Percentiles rank a stretch among this genome's conserved stretches.
Conservation (phyloP, 805 yeast genomes). For the Lachancea meyersii region DNA sequence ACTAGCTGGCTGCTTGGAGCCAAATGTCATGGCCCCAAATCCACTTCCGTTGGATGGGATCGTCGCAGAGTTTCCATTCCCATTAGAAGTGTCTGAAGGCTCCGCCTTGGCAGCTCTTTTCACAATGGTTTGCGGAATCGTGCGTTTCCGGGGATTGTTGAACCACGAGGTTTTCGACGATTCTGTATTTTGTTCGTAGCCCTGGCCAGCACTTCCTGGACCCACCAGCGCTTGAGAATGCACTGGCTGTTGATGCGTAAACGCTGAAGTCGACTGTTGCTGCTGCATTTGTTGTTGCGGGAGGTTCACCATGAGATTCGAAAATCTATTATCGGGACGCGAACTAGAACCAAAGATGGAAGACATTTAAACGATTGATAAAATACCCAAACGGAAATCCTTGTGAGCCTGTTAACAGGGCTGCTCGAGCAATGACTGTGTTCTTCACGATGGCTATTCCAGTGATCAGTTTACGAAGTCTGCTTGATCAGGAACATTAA, state of each 20-base stretch:
- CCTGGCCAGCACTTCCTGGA: constrained; percentile 5
- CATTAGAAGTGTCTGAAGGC: constrained; percentile 17
- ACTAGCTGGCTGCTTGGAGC: constrained; percentile 29
- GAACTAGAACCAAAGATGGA: constrained; percentile 11
- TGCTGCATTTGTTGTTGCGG: constrained; percentile 22
- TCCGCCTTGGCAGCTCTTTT: constrained; percentile 35
- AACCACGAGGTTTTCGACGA: constrained; percentile 34
- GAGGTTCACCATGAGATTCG: constrained; percentile 19
- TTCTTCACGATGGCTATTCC: no score
- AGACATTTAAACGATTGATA: no score
- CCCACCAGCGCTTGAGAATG: constrained; percentile 11
- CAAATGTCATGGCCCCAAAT: constrained; percentile 36
- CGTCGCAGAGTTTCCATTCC: constrained; percentile 20
- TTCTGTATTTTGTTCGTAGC: constrained; percentile 34
- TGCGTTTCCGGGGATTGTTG: constrained; percentile 40
- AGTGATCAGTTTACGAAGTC: no score
- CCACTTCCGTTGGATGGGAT: constrained; percentile 26
- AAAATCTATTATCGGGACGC: constrained; percentile 15
- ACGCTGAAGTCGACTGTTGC: constrained; percentile 17
- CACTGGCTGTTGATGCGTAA: constrained; percentile 27
- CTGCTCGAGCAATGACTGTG: no score
- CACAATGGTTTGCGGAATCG: constrained; percentile 42
- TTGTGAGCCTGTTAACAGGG: neutral
- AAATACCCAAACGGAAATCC: no score
- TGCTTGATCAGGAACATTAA: no score